Base-by-base conservation (phyloP, 345 rosid species). In the Tarenaya hassleriana region DNA sequence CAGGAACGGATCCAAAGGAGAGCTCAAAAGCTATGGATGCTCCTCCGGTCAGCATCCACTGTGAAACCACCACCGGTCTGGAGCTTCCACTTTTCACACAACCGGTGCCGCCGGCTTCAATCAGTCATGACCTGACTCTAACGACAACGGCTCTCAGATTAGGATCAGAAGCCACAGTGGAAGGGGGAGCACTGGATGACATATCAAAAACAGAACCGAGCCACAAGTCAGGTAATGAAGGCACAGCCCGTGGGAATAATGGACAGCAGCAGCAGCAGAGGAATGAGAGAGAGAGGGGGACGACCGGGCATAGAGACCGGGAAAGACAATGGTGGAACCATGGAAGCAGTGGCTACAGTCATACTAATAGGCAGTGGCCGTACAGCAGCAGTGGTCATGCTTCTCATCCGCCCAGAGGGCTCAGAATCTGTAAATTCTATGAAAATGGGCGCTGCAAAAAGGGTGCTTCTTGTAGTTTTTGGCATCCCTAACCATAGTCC, bases 391-490 rank as follows among this genome's bases (percentile, higher is more conserved):
- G 73, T 18, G 84, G 72, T 31, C 78, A 51, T 53, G 66, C 77
- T 68, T 66, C 74, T 65, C 72, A 67, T 37, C 69, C 78, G 32
- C 75, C 88, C 63, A 86, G 75, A 80, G 85, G 85, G 74, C 82
- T 67, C 58, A 73, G 80, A 43, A 64, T 79, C 12, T 91, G 96
- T 71, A 91, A 91, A 75, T 87, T 71, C 53, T 54, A 87, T 11
- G 90, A 77, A 74, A 75, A 35, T 41, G 98, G 95, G 45, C 16
- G 49, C 32, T 84, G 96, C 80, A 87, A 71, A 69, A 87, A 60
- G 66, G 98, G 96, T 44, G 81, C 86, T 17, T 73, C 84, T 7
- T 87, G 96, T 60, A 77, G 75, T 65, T 87, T 47, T 75, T 74
- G 81, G 78, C 98, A 91, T 63, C 90, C 84, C 12, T 71, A 61